Conservation (phyloP, 2,329 filamentous ascomycete genomes). For the Aureobasidium sp. region DNA sequence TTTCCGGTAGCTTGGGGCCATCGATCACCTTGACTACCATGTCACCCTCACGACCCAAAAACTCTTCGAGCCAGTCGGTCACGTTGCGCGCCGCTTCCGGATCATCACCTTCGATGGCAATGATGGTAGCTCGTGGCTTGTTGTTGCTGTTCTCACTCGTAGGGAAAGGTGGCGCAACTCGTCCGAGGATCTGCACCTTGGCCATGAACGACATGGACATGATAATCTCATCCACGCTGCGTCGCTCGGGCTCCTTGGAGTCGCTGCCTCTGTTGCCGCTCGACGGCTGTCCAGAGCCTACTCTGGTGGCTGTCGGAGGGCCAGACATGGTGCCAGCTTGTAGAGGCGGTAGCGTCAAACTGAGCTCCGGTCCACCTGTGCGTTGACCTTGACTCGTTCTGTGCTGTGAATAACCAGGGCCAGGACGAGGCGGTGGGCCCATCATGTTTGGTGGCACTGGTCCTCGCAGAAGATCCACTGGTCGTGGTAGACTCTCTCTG, state of each 20-base stretch:
- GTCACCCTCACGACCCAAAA: slow-evolving; percentile 43
- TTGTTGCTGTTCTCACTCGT: slow-evolving; percentile 19
- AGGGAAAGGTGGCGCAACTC: slow-evolving; percentile 62
- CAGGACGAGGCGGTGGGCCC: slow-evolving; percentile 47
- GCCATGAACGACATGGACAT: slow-evolving; percentile 65
- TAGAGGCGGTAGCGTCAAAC: slow-evolving; percentile 44
- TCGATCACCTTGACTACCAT: slow-evolving; percentile 42
- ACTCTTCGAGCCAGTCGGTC: slow-evolving; percentile 51
- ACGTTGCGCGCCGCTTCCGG: slow-evolving; percentile 55
- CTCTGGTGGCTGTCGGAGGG: not conserved
- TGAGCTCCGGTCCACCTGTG: slow-evolving; percentile 2
- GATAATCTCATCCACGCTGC: slow-evolving; percentile 51
- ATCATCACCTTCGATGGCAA: slow-evolving; percentile 73
- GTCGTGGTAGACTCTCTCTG: slow-evolving; percentile 35
- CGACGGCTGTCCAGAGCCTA: not conserved
- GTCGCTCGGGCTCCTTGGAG: slow-evolving; percentile 41
- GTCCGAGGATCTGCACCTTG: slow-evolving; percentile 68
- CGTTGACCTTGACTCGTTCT: slow-evolving; percentile 22
- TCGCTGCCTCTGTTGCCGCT: not conserved
- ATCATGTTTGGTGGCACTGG: slow-evolving; percentile 34
- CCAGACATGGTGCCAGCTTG: slow-evolving; percentile 29
- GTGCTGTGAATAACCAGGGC: slow-evolving; percentile 26
- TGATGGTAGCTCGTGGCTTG: slow-evolving; percentile 58
- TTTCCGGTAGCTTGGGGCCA: slow-evolving; percentile 35
- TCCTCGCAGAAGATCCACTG: slow-evolving; percentile 24